These are phyloP conservation scores for Cladosporium oxysporum DNA, from an alignment of 2,329 filamentous ascomycete species.

Conservation along the genomic window DNA sequence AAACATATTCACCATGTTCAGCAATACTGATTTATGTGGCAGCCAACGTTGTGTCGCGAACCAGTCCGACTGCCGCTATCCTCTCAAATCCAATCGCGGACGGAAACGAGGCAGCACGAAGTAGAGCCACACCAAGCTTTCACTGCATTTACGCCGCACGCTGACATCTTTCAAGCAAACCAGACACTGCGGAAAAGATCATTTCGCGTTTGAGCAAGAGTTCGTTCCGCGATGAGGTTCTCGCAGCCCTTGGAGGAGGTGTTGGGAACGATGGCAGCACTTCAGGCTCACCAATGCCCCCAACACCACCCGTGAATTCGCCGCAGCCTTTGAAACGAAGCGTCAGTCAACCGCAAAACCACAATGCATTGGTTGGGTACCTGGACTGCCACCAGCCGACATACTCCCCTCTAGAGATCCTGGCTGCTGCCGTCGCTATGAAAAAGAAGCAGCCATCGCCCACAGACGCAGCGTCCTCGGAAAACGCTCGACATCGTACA, in stretches of 20 bases:
- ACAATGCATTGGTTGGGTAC: neutral
- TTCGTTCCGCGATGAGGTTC: constrained; percentile 8
- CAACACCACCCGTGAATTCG: neutral
- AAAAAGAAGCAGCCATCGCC: neutral
- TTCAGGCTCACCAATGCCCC: neutral
- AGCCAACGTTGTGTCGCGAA: constrained; percentile 6
- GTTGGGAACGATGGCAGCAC: neutral
- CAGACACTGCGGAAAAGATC: constrained; percentile 11
- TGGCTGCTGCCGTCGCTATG: constrained; percentile 14
- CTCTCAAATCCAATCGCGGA: constrained; percentile 13
- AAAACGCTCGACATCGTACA: neutral
- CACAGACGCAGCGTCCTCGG: neutral
- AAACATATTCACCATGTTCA: neutral
- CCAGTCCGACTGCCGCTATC: neutral
- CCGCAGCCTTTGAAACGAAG: neutral
- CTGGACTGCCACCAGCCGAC: constrained; percentile 16
- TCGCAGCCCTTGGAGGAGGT: constrained; percentile 1
- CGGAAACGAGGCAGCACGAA: constrained; percentile 17
- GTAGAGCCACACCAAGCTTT: neutral
- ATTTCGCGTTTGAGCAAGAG: constrained; percentile 7
- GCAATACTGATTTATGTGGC: neutral
- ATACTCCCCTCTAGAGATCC: constrained; percentile 14
- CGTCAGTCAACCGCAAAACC: neutral
- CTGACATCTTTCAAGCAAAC: constrained; percentile 7
- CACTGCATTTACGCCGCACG: neutral